A percentile compares a stretch with the other conserved stretches of the same genome.
phyloP scores from a whole-genome alignment of 1,284 basidiomycete genomes.

The Sporisorium reilianum region DNA sequence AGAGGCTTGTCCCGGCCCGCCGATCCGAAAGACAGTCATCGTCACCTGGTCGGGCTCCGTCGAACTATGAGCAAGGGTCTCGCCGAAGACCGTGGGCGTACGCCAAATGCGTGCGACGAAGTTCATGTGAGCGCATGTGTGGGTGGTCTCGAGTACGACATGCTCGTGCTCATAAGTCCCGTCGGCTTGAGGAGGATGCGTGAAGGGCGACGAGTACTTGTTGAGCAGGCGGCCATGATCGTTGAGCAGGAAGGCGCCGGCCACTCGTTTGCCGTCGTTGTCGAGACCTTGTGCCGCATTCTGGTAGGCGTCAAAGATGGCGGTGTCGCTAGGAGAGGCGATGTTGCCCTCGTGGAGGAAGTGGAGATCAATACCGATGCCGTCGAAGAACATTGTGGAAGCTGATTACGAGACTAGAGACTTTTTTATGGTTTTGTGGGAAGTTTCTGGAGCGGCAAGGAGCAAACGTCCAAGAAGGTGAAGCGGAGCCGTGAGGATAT shows the following conservation, averaged over 20 bases:
- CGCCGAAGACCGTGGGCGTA: neutral
- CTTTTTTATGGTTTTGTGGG: conserved; percentile 11
- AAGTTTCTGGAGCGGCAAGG: neutral
- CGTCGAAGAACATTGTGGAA: conserved; percentile 25
- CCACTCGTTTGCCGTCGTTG: neutral
- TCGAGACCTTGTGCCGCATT: conserved; percentile 7
- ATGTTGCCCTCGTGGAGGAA: conserved; percentile 16
- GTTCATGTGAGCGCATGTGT: neutral
- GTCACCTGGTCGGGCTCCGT: conserved; percentile 1
- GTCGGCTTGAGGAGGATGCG: neutral
- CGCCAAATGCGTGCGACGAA: conserved; percentile 22
- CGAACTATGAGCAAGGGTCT: neutral
- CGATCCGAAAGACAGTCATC: neutral
- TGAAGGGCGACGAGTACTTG: neutral
- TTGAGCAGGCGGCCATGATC: conserved; percentile 3
- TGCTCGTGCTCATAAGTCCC: neutral
- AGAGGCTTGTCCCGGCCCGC: neutral
- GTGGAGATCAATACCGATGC: conserved; percentile 30
- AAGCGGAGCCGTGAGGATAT: neutral
- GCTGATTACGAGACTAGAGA: neutral
- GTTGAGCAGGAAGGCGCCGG: conserved; percentile 22
- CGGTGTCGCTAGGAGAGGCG: neutral
- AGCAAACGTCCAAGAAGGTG: neutral
- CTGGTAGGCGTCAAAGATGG: conserved; percentile 11
- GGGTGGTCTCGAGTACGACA: conserved; percentile 1